Evolutionary conservation across 2,329 filamentous ascomycete genomes (phyloP).

Genomic region (Pyricularia grisea): DNA sequence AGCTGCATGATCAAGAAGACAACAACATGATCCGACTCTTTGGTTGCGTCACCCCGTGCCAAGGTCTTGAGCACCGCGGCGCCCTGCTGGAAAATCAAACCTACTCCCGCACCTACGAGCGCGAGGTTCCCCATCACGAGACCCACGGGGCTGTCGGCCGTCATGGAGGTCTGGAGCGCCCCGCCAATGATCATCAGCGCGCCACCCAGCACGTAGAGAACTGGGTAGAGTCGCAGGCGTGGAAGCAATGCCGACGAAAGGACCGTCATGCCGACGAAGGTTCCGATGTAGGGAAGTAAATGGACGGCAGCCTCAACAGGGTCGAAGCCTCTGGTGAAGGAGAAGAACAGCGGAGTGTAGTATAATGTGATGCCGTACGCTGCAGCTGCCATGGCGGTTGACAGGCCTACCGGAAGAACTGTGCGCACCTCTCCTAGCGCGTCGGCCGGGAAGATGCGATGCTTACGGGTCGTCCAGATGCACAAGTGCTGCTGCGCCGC

Average conservation of each 20-base stretch:
- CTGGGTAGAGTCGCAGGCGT: slow-evolving; percentile 25
- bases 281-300: slow-evolving; percentile 31
- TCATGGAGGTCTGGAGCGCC: slow-evolving; percentile 11
- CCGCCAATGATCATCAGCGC: slow-evolving; percentile 16
- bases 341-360: slow-evolving; percentile 46
- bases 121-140: slow-evolving; percentile 19
- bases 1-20: slow-evolving; percentile 24
- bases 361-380: slow-evolving; percentile 33
- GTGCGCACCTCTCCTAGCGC: slow-evolving; percentile 14
- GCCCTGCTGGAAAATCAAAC: slow-evolving; percentile 20
- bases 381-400: slow-evolving; percentile 24
- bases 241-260: slow-evolving; percentile 25
- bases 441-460: slow-evolving; percentile 32
- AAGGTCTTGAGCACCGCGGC: slow-evolving; percentile 18
- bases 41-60: neutral
- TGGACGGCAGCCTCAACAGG: slow-evolving; percentile 30
- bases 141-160: neutral
- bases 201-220: slow-evolving; percentile 20
- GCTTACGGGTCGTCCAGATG: slow-evolving; percentile 30
- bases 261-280: slow-evolving; percentile 19
- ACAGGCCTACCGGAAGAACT: slow-evolving; percentile 31
- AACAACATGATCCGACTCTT: slow-evolving; percentile 17
- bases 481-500: slow-evolving; percentile 33
- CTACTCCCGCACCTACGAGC: slow-evolving; percentile 21
- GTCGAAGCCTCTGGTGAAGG: slow-evolving; percentile 34